phyloP scores from a whole-genome alignment of 169 alveolate genomes.

The Plasmodium knowlesi region DNA sequence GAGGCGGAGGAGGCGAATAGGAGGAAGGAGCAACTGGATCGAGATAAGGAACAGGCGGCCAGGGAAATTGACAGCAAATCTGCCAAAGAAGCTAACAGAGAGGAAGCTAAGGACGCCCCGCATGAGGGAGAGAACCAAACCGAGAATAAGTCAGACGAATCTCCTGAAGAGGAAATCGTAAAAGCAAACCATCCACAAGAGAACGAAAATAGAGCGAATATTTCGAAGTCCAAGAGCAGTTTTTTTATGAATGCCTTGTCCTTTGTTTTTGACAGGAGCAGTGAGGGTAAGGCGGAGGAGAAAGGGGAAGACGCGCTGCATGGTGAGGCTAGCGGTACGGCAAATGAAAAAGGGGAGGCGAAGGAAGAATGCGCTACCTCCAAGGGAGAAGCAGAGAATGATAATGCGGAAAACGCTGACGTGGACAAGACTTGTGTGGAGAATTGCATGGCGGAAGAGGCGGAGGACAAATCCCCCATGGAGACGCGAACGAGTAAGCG shows the following conservation, averaged over 20 bases:
- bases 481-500: not conserved
- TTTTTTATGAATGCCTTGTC: constrained; percentile 3
- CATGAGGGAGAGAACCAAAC: not conserved
- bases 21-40: not conserved
- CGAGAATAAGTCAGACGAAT: not conserved
- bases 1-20: constrained; percentile 4
- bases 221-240: not conserved
- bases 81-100: not conserved
- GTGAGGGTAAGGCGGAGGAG: not conserved
- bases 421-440: not conserved
- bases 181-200: not conserved
- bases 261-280: not conserved
- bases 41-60: not conserved
- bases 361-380: not conserved
- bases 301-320: not conserved
- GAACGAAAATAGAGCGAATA: not conserved
- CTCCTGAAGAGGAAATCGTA: not conserved
- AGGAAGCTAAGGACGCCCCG: not conserved
- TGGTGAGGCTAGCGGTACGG: not conserved
- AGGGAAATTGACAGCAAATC: no score
- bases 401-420: not conserved
- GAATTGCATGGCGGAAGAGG: not conserved
- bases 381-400: not conserved
- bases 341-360: not conserved
- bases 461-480: not conserved